phyloP scores from a whole-genome alignment of 23 red algal species.

The Gracilaria domingensis region DNA sequence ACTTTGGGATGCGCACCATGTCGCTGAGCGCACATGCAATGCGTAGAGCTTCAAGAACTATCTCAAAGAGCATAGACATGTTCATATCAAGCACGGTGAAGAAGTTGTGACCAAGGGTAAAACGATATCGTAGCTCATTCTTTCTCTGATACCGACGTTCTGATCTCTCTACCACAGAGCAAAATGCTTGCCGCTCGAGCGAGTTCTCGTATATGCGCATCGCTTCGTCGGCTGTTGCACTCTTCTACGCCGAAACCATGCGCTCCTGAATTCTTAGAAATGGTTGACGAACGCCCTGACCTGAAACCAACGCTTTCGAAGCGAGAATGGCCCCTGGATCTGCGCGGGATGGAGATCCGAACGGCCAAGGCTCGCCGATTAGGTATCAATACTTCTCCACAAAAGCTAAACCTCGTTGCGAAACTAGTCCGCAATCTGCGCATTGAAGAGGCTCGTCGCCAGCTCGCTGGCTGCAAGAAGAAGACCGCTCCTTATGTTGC shows the following conservation, averaged over 20 bases:
- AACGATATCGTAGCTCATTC: too few species aligned
- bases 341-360: conserved; percentile 45
- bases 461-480: conserved; percentile 62
- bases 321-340: conserved; percentile 46
- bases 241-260: conserved; percentile 15
- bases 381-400: conserved; percentile 60
- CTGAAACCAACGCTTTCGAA: neutral
- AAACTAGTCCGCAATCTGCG: conserved; percentile 63
- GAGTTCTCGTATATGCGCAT: neutral
- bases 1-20: too few species aligned
- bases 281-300: neutral
- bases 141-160: too few species aligned
- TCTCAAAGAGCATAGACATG: too few species aligned
- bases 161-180: neutral
- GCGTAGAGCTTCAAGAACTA: too few species aligned
- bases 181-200: neutral
- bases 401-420: conserved; percentile 80
- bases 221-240: neutral
- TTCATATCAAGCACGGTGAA: too few species aligned
- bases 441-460: conserved; percentile 53
- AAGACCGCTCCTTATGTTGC: conserved; percentile 46
- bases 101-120: too few species aligned
- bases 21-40: too few species aligned
- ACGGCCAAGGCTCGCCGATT: conserved; percentile 61
- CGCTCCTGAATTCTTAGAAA: conserved; percentile 11